These are phyloP conservation scores for Chionographis japonica DNA, from an alignment of 106 monocot genomes.

Conservation along the genomic window DNA sequence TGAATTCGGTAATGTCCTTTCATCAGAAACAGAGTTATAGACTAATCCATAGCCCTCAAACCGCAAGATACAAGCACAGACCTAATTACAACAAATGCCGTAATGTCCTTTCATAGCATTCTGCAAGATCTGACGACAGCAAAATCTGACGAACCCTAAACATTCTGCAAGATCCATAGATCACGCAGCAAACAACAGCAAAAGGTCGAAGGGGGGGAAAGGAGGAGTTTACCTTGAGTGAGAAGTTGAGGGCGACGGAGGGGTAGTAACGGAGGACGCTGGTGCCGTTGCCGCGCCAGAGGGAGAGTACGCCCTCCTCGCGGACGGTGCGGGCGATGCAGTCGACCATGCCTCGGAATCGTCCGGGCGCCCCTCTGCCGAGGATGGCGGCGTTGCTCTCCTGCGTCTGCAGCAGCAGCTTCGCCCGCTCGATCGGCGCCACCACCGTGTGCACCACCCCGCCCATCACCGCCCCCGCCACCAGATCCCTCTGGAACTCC, in stretches of 20 bases:
- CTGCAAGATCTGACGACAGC: too few species aligned
- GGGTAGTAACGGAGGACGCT: constrained; percentile 91
- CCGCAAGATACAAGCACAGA: too few species aligned
- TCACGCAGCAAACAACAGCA: too few species aligned
- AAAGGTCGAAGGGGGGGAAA: too few species aligned
- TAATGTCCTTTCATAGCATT: too few species aligned
- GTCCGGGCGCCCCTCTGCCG: constrained; percentile 15
- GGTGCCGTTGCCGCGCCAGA: constrained; percentile 98
- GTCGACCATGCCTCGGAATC: constrained; percentile 81
- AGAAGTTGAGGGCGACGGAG: constrained; percentile 99
- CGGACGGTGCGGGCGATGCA: constrained; percentile 78
- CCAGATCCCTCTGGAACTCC: constrained; percentile 74
- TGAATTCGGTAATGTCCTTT: too few species aligned
- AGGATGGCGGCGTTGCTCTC: constrained; percentile 91
- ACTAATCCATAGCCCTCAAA: too few species aligned
- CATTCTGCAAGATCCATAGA: too few species aligned
- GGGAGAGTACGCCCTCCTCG: constrained; percentile 88
- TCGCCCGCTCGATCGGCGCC: constrained; percentile 94
- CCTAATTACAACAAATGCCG: too few species aligned
- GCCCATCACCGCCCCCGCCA: constrained; percentile 92
- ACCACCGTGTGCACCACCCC: constrained; percentile 92
- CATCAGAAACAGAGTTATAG: too few species aligned
- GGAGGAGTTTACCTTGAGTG: constrained; percentile 63
- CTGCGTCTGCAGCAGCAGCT: constrained; percentile 97
- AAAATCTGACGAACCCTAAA: too few species aligned